These are phyloP conservation scores for Pisolithus marmoratus DNA, from an alignment of 768 basidiomycete genomes.

Conservation along the genomic window DNA sequence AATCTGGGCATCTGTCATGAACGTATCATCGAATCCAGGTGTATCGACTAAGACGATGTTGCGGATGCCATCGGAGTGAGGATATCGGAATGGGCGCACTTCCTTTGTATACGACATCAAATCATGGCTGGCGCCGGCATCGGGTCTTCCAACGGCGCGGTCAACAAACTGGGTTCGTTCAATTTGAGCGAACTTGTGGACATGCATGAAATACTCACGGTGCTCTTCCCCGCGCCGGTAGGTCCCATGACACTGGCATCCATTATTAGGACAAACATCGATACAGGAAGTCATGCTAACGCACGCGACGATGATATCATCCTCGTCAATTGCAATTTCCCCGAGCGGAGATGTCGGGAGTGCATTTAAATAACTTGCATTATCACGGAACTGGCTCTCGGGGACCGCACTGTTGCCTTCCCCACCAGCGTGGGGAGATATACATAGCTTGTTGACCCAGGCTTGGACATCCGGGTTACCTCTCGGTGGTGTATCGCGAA, in stretches of 20 bases:
- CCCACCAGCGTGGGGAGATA: too few species aligned
- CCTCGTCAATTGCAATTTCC: not conserved
- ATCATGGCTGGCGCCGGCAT: constrained; percentile 2
- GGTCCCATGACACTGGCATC: not conserved
- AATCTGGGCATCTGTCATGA: constrained; percentile 18
- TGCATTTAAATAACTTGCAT: too few species aligned
- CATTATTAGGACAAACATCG: not conserved
- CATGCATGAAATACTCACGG: not conserved
- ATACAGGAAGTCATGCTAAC: not conserved
- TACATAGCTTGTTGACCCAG: too few species aligned
- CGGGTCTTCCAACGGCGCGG: not conserved
- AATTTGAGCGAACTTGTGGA: not conserved
- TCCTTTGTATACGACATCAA: constrained; percentile 18
- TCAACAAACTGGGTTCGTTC: not conserved
- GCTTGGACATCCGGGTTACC: too few species aligned
- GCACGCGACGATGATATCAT: constrained; percentile 1
- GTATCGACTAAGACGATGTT: constrained; percentile 12
- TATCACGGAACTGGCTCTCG: too few species aligned
- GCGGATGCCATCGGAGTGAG: constrained; percentile 14
- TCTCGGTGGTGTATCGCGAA: too few species aligned
- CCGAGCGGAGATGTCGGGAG: too few species aligned
- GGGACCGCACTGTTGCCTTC: too few species aligned
- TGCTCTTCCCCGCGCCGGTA: constrained; percentile 1
- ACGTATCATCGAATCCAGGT: constrained; percentile 23
- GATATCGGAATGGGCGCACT: constrained; percentile 11